Conservation (phyloP, 2,329 filamentous ascomycete genomes). For the Passalora sequoiae region DNA sequence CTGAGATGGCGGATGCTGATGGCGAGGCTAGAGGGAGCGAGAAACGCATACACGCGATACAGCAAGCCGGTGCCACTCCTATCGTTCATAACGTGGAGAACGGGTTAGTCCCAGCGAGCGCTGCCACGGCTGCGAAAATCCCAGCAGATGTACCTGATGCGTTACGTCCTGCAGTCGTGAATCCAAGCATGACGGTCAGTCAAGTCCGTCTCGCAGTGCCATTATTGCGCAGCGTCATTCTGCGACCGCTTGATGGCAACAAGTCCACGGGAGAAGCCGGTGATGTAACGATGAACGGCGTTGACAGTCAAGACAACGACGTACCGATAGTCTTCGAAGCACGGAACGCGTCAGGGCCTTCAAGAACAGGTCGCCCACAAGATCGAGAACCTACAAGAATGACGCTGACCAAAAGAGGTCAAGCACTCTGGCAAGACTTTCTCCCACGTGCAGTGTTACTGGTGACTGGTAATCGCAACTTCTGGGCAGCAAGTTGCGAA, state of each 20-base stretch:
- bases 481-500: conserved; percentile 91
- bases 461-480: conserved; percentile 80
- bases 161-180: conserved; percentile 80
- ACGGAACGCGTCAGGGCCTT: conserved; percentile 65
- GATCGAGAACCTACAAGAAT: conserved; percentile 78
- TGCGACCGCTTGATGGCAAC: conserved; percentile 71
- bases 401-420: conserved; percentile 72
- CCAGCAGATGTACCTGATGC: conserved; percentile 63
- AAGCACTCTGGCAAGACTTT: conserved; percentile 88
- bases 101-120: conserved; percentile 70
- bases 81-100: conserved; percentile 73
- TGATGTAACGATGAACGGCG: conserved; percentile 39
- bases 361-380: conserved; percentile 55
- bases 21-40: conserved; percentile 62
- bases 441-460: conserved; percentile 81
- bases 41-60: conserved; percentile 55
- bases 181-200: conserved; percentile 72
- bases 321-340: conserved; percentile 72
- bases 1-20: conserved; percentile 68
- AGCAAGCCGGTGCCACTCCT: conserved; percentile 60
- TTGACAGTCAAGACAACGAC: conserved; percentile 54
- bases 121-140: conserved; percentile 49
- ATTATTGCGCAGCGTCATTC: conserved; percentile 74
- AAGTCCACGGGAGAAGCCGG: conserved; percentile 39
- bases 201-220: conserved; percentile 84